Evolutionary conservation across 2,329 filamentous ascomycete genomes (phyloP).

Genomic region (Proliferodiscus dingleyae): DNA sequence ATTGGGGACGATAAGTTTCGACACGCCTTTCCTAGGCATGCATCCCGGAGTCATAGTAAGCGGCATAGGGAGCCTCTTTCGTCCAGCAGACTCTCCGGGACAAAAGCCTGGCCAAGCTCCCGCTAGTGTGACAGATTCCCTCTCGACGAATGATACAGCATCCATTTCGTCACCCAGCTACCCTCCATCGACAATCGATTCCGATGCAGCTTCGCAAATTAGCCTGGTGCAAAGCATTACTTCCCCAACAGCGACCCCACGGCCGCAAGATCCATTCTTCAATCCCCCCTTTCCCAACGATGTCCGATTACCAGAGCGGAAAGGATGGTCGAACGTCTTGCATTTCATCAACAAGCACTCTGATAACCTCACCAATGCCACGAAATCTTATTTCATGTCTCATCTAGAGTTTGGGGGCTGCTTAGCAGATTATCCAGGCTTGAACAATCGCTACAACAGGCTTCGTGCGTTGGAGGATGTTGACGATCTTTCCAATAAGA

Average conservation of each 20-base stretch:
- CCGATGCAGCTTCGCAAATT: constrained; percentile 19
- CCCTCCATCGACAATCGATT: constrained; percentile 17
- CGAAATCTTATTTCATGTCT: constrained; percentile 68
- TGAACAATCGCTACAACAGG: constrained; percentile 65
- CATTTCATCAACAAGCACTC: constrained; percentile 81
- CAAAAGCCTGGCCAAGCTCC: constrained; percentile 11
- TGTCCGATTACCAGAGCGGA: constrained; percentile 60
- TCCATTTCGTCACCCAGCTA: constrained; percentile 19
- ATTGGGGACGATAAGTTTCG: constrained; percentile 74
- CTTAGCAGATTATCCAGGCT: constrained; percentile 68
- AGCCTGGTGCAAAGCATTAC: constrained; percentile 24
- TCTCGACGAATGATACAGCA: constrained; percentile 13
- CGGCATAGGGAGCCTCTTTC: constrained; percentile 74
- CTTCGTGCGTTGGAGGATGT: constrained; percentile 69
- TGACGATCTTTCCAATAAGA: constrained; percentile 44
- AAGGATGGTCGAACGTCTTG: constrained; percentile 61
- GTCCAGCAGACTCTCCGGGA: constrained; percentile 36
- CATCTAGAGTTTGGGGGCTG: constrained; percentile 80
- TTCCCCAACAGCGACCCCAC: constrained; percentile 20
- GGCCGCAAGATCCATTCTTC: constrained; percentile 56
- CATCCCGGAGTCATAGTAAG: constrained; percentile 84
- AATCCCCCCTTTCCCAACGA: constrained; percentile 76
- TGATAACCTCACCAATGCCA: constrained; percentile 61
- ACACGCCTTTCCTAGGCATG: constrained; percentile 82
- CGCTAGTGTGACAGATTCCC: constrained; percentile 14